Conservation (phyloP, 1,139 yeast genomes). For the Suhomyces panamericanus region DNA sequence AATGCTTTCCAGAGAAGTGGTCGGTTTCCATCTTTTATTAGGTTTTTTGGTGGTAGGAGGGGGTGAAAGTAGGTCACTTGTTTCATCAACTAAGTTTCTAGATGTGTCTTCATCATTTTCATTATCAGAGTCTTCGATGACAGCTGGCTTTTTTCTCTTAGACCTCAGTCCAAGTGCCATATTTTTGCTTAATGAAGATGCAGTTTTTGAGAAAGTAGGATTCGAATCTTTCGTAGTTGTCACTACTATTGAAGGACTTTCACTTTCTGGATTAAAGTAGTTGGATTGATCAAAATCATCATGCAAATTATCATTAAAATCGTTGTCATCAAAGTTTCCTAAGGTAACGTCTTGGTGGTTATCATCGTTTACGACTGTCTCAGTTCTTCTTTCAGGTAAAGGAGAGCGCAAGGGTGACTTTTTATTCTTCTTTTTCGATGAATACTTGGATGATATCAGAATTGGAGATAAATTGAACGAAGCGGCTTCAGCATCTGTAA, state of each 20-base stretch:
- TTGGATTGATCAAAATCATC: conserved; percentile 14
- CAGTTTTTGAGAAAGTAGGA: neutral
- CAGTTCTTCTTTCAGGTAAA: conserved; percentile 24
- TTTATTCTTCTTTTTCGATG: conserved; percentile 22
- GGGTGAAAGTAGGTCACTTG: conserved; percentile 21
- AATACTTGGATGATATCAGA: conserved; percentile 21
- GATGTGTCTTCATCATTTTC: conserved; percentile 29
- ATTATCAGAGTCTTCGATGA: conserved; percentile 20
- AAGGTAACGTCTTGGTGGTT: conserved; percentile 9
- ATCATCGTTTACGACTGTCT: neutral
- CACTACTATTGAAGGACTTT: neutral
- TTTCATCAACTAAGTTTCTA: conserved; percentile 10
- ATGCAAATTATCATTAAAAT: conserved; percentile 11
- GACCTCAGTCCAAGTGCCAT: conserved; percentile 42
- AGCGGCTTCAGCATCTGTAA: conserved; percentile 41
- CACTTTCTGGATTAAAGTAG: neutral
- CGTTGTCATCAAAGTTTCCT: conserved; percentile 13
- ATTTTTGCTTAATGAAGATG: conserved; percentile 36
- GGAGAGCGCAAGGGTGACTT: conserved; percentile 40
- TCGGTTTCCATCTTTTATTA: conserved; percentile 6
- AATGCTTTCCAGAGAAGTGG: neutral
- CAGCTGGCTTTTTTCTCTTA: conserved; percentile 15
- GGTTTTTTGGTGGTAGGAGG: conserved; percentile 20
- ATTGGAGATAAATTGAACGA: conserved; percentile 36
- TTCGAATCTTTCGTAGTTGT: neutral